Base-by-base conservation (phyloP, 305 asterid species). In the Euphrasia arctica region DNA sequence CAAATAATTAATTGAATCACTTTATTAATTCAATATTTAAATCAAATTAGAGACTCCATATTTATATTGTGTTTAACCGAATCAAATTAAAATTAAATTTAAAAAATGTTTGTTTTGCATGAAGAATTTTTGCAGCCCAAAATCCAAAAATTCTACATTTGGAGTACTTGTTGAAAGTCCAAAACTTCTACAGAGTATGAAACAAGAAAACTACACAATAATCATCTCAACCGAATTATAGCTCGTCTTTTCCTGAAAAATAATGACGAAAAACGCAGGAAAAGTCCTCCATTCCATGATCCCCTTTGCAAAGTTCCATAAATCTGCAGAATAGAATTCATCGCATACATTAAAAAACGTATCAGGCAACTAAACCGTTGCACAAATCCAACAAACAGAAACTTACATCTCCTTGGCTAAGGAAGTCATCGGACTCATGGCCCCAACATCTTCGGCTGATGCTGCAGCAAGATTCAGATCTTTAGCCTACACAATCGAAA, bases 191-290 rank as follows among this genome's bases (percentile, higher is more conserved):
- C 34, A 31, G 4, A 31, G 34, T 31, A 31, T 31, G 34, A 31
- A 31, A 31, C 34, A 31, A 31, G 34, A 31, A 31, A 4, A 31
- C 34, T 31, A 3, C 45, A 41, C 45, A 49, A 2, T 31, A 18
- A 18, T 18, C 55, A 6, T 14, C 11, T 25, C 22, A 25, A 18
- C 10, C 29, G 12, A 51, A 51, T 18, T 15, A 52, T 27, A 58
- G 56, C 72, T 88, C 96, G 61, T 88, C 93, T 64, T 68, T 80
- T 68, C 97, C 97, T 27, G 70, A 67, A 69, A 80, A 90, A 68
- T 88, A 86, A 74, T 88, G 88, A 64, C 83, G 85, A 74, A 88
- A 90, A 76, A 84, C 96, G 47, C 97, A 78, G 1, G 97, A 88
- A 66, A 88, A 90, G 67, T 91, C 96, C 78, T 84, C 68, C 22